Conservation (phyloP, 495 filamentous ascomycete species). For the Pseudevernia furfuracea region DNA sequence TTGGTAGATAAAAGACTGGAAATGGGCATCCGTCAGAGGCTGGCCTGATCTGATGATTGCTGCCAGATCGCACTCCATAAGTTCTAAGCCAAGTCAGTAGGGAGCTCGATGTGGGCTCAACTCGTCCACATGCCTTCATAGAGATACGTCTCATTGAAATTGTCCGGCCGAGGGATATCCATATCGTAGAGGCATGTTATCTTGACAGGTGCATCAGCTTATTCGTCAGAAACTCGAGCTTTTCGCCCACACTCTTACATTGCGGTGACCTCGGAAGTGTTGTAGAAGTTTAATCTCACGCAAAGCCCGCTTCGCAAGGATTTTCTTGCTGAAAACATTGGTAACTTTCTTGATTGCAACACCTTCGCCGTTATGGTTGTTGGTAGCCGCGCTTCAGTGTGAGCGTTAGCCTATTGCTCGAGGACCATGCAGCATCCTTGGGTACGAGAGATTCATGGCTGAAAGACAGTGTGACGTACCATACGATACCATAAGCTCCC, state of each 20-base stretch:
- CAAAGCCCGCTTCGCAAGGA: constrained; percentile 92
- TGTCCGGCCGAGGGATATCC: constrained; percentile 96
- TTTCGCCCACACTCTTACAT: constrained; percentile 41
- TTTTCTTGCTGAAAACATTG: constrained; percentile 99
- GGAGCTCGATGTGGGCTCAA: neutral
- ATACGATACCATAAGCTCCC: constrained; percentile 97
- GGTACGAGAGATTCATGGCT: neutral
- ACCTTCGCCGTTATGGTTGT: constrained; percentile 85
- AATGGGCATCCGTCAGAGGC: constrained; percentile 91
- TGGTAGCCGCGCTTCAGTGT: constrained; percentile 70
- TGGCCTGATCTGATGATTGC: constrained; percentile 97
- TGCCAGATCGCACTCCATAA: constrained; percentile 98
- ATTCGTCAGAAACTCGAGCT: neutral
- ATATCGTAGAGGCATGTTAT: constrained; percentile 99
- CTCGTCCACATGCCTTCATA: constrained; percentile 68
- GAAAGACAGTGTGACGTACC: constrained; percentile 51
- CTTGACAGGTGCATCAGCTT: constrained; percentile 39
- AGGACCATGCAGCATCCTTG: neutral
- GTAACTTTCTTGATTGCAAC: constrained; percentile 99
- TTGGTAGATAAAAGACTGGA: constrained; percentile 93
- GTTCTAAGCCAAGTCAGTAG: constrained; percentile 49
- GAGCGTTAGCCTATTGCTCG: neutral
- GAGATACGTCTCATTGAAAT: constrained; percentile 98
- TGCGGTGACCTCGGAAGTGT: constrained; percentile 87
- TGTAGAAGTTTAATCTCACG: constrained; percentile 98